A percentile compares a stretch with the other conserved stretches of the same genome.
Conservation (phyloP, 345 rosid species). For the Salix caprea region DNA sequence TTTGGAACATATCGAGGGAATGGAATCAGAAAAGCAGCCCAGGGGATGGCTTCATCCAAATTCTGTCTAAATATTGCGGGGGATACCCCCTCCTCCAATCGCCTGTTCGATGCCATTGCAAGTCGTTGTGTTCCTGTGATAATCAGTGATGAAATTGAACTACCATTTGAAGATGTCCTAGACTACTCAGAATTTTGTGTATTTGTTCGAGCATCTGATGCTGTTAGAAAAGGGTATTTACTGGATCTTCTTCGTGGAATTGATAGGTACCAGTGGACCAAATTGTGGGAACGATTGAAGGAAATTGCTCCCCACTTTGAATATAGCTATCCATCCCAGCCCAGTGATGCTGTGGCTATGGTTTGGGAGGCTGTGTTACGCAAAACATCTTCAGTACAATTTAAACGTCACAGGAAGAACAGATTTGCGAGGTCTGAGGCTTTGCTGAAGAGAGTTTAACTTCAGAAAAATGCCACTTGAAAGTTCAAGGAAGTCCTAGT, state of each 20-base stretch:
- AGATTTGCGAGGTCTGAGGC: constrained; percentile 49
- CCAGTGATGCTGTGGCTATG: constrained; percentile 85
- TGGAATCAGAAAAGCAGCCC: constrained; percentile 61
- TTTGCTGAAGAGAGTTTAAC: constrained; percentile 6
- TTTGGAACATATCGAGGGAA: constrained; percentile 65
- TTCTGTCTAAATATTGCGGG: constrained; percentile 92
- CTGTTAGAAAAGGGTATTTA: constrained; percentile 59
- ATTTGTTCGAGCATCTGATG: constrained; percentile 65
- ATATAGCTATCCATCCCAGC: constrained; percentile 66
- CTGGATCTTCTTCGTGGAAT: constrained; percentile 62
- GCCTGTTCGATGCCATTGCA: constrained; percentile 81
- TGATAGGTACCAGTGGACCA: constrained; percentile 52
- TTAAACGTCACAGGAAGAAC: constrained; percentile 45
- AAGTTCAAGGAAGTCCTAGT: not conserved
- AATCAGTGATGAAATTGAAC: constrained; percentile 77
- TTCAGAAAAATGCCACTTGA: not conserved
- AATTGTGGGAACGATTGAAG: constrained; percentile 68
- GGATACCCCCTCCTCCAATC: constrained; percentile 93
- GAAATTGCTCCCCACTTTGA: constrained; percentile 50
- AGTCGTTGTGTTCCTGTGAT: constrained; percentile 89
- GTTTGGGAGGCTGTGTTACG: constrained; percentile 72
- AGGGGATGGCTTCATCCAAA: constrained; percentile 84
- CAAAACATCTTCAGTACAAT: constrained; percentile 43
- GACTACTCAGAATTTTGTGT: constrained; percentile 77
- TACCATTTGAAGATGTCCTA: constrained; percentile 81